Evolutionary conservation across 2,329 filamentous ascomycete species (phyloP).

Genomic region (Phoma herbarum): DNA sequence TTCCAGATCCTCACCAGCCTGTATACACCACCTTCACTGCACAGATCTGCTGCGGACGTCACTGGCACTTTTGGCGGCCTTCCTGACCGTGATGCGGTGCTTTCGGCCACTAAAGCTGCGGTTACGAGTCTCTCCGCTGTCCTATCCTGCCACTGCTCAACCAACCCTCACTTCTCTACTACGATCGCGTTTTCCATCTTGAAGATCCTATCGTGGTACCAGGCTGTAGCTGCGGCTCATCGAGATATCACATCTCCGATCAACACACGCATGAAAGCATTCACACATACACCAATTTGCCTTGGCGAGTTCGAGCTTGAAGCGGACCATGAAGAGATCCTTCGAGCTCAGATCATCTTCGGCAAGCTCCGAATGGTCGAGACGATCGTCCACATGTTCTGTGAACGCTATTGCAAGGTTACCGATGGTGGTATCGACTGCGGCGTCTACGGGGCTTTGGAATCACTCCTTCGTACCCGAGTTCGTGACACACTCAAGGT

Average conservation of each 20-base stretch:
- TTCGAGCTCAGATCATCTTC: conserved; percentile 45
- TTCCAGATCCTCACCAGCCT: conserved; percentile 48
- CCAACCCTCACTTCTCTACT: conserved; percentile 49
- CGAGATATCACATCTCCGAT: conserved; percentile 25
- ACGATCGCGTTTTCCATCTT: conserved; percentile 46
- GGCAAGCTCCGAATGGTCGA: conserved; percentile 47
- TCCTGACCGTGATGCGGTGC: conserved; percentile 42
- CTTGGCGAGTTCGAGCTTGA: conserved; percentile 35
- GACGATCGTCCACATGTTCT: conserved; percentile 51
- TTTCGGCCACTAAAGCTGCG: conserved; percentile 45
- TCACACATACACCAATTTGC: conserved; percentile 38
- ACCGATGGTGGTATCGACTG: conserved; percentile 39
- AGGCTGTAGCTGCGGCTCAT: conserved; percentile 42
- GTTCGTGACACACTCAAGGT: conserved; percentile 50
- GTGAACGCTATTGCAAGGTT: conserved; percentile 45
- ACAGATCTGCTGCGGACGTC: conserved; percentile 36
- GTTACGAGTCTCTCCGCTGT: conserved; percentile 46
- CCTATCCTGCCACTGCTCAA: conserved; percentile 46
- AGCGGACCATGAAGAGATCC: conserved; percentile 41
- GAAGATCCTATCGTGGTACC: conserved; percentile 50
- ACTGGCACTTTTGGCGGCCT: conserved; percentile 35
- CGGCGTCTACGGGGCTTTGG: conserved; percentile 42
- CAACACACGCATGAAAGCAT: conserved; percentile 40
- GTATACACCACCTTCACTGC: conserved; percentile 42
- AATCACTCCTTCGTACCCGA: conserved; percentile 44